Conservation (phyloP, 2,329 filamentous ascomycete genomes). For the Phoma sp. region DNA sequence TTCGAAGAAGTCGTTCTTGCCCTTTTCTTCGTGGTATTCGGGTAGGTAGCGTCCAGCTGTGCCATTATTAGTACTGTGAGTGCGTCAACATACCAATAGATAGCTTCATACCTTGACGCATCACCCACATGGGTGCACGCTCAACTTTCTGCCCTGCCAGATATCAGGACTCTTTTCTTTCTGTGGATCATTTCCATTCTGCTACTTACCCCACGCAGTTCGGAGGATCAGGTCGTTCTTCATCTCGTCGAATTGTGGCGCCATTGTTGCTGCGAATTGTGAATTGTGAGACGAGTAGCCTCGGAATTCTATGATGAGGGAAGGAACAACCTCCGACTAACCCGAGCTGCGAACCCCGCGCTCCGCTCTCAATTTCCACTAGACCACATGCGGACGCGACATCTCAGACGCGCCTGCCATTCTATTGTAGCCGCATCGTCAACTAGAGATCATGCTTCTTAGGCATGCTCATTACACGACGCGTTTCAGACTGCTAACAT, state of each 20-base stretch:
- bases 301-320: conserved; percentile 22
- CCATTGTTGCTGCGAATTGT: conserved; percentile 60
- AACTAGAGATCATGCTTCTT: conserved; percentile 29
- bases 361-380: conserved; percentile 21
- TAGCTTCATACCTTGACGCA: conserved; percentile 83
- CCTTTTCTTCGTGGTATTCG: conserved; percentile 97
- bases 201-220: conserved; percentile 77
- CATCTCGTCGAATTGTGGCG: conserved; percentile 72
- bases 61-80: conserved; percentile 17
- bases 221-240: conserved; percentile 93
- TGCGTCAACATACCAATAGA: background rate
- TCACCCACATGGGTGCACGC: conserved; percentile 96
- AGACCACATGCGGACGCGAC: conserved; percentile 29
- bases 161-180: conserved; percentile 26
- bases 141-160: conserved; percentile 82
- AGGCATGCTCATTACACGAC: conserved; percentile 14
- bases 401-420: conserved; percentile 10
- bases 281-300: conserved; percentile 12
- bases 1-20: conserved; percentile 90
- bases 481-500: conserved; percentile 2
- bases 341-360: conserved; percentile 42
- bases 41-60: conserved; percentile 94
- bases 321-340: conserved; percentile 22
- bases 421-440: background rate
- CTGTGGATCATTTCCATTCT: background rate